Conservation (phyloP, 768 basidiomycete species). For the Lactarius deliciosus region DNA sequence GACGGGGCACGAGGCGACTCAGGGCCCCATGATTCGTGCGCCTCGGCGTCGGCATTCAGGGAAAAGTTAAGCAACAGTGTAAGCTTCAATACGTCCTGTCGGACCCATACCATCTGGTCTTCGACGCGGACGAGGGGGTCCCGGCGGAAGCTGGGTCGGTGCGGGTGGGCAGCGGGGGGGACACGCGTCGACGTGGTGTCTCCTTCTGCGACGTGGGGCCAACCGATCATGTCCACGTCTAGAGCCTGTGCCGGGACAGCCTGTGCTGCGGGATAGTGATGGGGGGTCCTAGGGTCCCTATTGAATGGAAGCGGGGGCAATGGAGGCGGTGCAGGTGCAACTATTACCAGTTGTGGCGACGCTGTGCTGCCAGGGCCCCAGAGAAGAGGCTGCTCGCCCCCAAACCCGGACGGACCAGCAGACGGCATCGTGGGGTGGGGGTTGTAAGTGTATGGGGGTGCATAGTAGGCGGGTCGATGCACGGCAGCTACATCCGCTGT, state of each 20-base stretch:
- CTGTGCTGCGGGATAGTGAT: background rate
- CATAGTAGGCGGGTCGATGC: background rate
- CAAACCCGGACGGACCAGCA: background rate
- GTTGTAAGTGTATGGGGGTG: no score
- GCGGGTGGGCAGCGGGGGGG: background rate
- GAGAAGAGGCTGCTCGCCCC: background rate
- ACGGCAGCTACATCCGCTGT: background rate
- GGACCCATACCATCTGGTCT: slow-evolving; percentile 11
- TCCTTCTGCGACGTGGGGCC: background rate
- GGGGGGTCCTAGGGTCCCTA: background rate
- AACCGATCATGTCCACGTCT: background rate
- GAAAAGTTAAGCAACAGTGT: slow-evolving; percentile 21
- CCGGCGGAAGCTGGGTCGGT: background rate
- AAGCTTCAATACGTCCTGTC: slow-evolving; percentile 5
- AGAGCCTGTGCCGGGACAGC: background rate
- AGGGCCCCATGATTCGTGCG: background rate
- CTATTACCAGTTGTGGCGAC: background rate
- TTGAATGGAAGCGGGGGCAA: background rate
- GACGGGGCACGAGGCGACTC: background rate
- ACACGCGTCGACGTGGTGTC: background rate
- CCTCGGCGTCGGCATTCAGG: slow-evolving; percentile 10
- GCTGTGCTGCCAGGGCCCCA: background rate
- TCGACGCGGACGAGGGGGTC: slow-evolving; percentile 19
- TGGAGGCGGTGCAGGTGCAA: background rate
- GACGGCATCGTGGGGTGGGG: background rate